A percentile compares a stretch with the other conserved stretches of the same genome.
Conservation (phyloP, 176 grass and related monocot species). For the Lolium perenne region DNA sequence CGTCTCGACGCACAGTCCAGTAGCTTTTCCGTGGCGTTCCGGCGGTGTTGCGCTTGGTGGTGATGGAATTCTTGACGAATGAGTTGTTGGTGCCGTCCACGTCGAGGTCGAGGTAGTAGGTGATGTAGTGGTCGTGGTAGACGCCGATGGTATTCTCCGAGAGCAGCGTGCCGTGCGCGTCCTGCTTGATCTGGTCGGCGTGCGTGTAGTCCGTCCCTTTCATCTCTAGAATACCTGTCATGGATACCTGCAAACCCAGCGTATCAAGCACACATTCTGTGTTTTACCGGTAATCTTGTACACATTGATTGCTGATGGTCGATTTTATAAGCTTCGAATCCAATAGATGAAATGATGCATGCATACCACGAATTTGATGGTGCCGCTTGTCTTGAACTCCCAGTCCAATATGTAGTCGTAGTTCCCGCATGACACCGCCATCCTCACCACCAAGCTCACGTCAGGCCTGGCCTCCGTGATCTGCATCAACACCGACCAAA, state of each 20-base stretch:
- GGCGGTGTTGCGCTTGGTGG: conserved; percentile 36
- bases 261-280: neutral
- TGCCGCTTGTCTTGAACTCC: conserved; percentile 86
- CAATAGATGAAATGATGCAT: neutral
- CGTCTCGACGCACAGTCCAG: conserved; percentile 73
- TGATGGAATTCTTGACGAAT: conserved; percentile 60
- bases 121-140: conserved; percentile 86
- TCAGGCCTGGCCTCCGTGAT: conserved; percentile 80
- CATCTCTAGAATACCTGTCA: conserved; percentile 69
- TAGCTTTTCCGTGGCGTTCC: conserved; percentile 64
- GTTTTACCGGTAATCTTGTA: too few species aligned
- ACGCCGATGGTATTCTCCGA: conserved; percentile 73
- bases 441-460: conserved; percentile 79
- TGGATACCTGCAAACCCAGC: conserved; percentile 50
- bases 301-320: too few species aligned
- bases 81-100: conserved; percentile 80
- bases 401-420: conserved; percentile 89
- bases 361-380: conserved; percentile 64
- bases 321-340: neutral
- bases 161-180: conserved; percentile 62
- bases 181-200: conserved; percentile 48
- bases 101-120: conserved; percentile 79
- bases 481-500: conserved; percentile 25
- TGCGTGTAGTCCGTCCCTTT: conserved; percentile 64
- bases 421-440: conserved; percentile 71